Conservation (phyloP, 139 green algal genomes). For the Micractinium sp. region DNA sequence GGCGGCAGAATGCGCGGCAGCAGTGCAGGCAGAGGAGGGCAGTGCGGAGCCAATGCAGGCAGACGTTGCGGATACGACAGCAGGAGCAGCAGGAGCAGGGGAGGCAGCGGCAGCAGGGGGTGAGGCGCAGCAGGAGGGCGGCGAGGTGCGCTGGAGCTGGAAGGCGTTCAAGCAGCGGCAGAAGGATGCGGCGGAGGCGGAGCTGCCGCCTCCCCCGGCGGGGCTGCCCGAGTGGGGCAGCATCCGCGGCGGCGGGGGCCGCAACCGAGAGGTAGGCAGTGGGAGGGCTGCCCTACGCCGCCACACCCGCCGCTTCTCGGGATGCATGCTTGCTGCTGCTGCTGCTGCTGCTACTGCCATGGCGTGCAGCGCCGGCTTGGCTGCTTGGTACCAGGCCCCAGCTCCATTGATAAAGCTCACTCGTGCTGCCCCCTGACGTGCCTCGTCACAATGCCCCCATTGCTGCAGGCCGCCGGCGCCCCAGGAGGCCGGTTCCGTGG, state of each 20-base stretch:
- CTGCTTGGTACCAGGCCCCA: background rate
- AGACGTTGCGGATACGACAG: background rate
- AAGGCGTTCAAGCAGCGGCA: background rate
- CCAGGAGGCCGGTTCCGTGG: slow-evolving; percentile 37
- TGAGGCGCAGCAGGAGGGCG: background rate
- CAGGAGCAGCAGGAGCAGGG: background rate
- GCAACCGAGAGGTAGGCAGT: slow-evolving; percentile 19
- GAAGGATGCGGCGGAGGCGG: background rate
- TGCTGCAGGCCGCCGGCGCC: background rate
- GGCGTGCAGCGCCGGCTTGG: background rate
- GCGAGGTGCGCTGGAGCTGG: too few relatives aligned
- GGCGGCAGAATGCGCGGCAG: background rate
- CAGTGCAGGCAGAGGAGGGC: background rate
- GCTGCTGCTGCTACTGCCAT: background rate
- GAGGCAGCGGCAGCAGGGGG: background rate
- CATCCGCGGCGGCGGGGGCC: slow-evolving; percentile 29
- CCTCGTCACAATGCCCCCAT: too few relatives aligned
- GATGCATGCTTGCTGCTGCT: background rate
- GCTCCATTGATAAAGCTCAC: background rate
- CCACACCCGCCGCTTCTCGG: background rate
- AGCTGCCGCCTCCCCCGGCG: background rate
- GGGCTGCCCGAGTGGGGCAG: slow-evolving; percentile 33
- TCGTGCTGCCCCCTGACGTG: background rate
- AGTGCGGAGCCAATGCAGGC: background rate
- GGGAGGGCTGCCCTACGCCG: too few relatives aligned